Evolutionary conservation across 176 grass and related monocot species (phyloP), one percentile per base, ranked within the genome.

Genomic region (Triticum timopheevii): DNA sequence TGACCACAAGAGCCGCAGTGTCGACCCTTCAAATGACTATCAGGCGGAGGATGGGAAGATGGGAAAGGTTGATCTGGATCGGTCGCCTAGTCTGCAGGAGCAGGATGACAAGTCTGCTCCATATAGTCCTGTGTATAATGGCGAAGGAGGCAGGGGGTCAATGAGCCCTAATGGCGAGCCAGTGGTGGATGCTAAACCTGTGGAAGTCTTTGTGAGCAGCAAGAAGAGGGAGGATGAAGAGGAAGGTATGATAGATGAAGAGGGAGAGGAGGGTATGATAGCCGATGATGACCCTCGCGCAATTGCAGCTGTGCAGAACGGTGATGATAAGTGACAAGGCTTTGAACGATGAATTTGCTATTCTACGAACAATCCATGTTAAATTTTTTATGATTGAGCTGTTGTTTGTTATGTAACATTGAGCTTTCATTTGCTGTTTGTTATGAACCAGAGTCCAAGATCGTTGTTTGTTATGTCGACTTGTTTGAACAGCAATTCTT

Each of bases 221-320:
- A 93, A 54, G 86, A 52, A 67, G 7, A 63, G 88, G 40, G 90
- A 84, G n/a, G 93, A 93, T 68, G 90, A 92, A 50, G 92, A 94
- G 87, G 92, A 94, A 89, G 93, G 87, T 19, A 80, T 94, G 79
- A 91, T 92, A 66, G 88, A 94, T 16, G 92, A 97, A 67, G 92
- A 92, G 67, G 89, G 88, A 62, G 84, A 87, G 59, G 92, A 92
- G 63, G 89, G 88, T 54, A 79, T 85, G 49, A 76, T 90, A 83
- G 80, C 77, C 59, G 49, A 76, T 36, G 82, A 86, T 70, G 84
- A 85, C 49, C 76, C 30, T 11, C 63, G 85, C 35, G 67, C 78
- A 61, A 84, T 39, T 76, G 76, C 80, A 77, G 50, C 69, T 50
- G 61, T 28, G 50, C 66, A 86, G 69, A 89, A 86, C 65, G 87